These are phyloP conservation scores for Ustilago esculenta DNA, from an alignment of 1,284 basidiomycete genomes.

Conservation along the genomic window DNA sequence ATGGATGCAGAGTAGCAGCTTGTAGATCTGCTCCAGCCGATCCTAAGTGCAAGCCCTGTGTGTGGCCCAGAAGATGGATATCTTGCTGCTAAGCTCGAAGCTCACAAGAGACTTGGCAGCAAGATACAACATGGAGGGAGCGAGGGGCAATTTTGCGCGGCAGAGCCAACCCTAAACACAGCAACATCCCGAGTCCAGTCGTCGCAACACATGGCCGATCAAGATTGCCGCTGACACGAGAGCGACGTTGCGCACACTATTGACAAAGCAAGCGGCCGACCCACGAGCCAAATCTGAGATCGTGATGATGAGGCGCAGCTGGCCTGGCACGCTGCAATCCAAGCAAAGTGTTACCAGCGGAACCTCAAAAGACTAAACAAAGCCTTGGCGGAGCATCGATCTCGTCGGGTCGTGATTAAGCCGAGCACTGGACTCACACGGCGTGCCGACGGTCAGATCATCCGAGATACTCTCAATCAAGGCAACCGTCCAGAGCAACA, in stretches of 20 bases:
- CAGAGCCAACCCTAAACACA: neutral
- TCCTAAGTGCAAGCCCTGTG: slow-evolving; percentile 8
- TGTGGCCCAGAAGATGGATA: neutral
- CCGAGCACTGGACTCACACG: neutral
- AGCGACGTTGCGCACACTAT: too few species aligned
- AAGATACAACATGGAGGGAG: neutral
- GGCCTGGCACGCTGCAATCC: too few species aligned
- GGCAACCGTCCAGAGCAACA: too few species aligned
- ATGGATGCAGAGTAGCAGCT: slow-evolving; percentile 5
- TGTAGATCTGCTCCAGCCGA: neutral
- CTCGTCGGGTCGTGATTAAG: neutral
- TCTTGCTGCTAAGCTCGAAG: neutral
- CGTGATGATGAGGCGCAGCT: too few species aligned
- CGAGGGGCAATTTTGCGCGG: neutral
- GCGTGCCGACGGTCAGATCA: neutral
- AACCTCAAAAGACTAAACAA: too few species aligned
- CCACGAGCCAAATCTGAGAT: too few species aligned
- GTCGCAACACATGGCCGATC: too few species aligned
- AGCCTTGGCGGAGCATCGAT: neutral
- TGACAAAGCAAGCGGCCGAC: too few species aligned
- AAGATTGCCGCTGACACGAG: too few species aligned
- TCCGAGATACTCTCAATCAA: too few species aligned
- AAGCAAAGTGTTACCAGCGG: too few species aligned
- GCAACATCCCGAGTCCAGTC: neutral
- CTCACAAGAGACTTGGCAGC: neutral